Conservation (phyloP, 1,139 yeast genomes). For the Pichia sp. region DNA sequence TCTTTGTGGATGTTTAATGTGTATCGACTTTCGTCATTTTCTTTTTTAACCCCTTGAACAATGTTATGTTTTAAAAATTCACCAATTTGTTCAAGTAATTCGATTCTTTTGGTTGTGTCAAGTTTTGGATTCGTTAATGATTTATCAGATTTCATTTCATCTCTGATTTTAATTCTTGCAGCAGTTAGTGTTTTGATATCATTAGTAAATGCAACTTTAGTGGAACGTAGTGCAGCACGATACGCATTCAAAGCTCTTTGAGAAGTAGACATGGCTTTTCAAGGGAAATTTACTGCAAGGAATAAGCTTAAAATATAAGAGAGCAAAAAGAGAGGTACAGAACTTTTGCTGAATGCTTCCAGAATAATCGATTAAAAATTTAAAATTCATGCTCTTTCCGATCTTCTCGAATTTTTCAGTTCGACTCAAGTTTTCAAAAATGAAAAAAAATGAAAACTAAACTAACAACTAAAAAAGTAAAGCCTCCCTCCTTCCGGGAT, state of each 20-base stretch:
- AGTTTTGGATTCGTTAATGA: slow-evolving; percentile 46
- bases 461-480: not conserved
- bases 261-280: slow-evolving; percentile 14
- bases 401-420: not conserved
- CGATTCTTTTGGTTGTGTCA: slow-evolving; percentile 46
- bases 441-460: not conserved
- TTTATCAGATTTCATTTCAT: slow-evolving; percentile 24
- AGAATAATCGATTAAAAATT: not conserved
- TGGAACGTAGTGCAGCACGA: slow-evolving; percentile 61
- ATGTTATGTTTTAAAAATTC: slow-evolving; percentile 62
- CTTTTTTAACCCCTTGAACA: slow-evolving; percentile 70
- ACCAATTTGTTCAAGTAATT: slow-evolving; percentile 64
- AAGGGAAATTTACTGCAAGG: too few species aligned
- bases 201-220: slow-evolving; percentile 56
- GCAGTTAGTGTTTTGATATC: slow-evolving; percentile 52
- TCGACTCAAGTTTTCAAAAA: not conserved
- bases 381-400: not conserved
- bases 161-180: slow-evolving; percentile 58
- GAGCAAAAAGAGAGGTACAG: too few species aligned
- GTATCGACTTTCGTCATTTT: slow-evolving; percentile 40
- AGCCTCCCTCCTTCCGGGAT: slow-evolving; percentile 17
- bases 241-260: slow-evolving; percentile 44
- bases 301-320: too few species aligned
- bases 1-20: slow-evolving; percentile 67
- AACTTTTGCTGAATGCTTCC: too few species aligned